Evolutionary conservation across 2,329 filamentous ascomycete genomes (phyloP).

Genomic region (Verticillium klebahnii): DNA sequence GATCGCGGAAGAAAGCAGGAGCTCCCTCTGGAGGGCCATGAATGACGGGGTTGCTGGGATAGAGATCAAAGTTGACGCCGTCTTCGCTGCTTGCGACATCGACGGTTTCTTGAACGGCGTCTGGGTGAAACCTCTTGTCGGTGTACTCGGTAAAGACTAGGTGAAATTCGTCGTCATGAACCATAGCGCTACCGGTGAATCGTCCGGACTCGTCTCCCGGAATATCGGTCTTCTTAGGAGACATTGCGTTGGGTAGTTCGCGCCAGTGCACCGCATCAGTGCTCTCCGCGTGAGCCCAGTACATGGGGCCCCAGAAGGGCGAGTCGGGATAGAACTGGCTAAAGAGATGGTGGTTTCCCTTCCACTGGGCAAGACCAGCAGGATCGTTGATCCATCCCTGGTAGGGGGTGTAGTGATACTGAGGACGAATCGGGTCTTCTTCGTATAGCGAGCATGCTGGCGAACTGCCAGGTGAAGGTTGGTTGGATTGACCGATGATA

Average conservation of each 20-base stretch:
- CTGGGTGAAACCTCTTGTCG: constrained; percentile 17
- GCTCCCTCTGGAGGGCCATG: constrained; percentile 12
- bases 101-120: constrained; percentile 15
- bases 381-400: constrained; percentile 24
- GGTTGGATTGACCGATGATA: constrained; percentile 22
- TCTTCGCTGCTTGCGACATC: constrained; percentile 16
- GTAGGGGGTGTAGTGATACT: constrained; percentile 21
- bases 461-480: constrained; percentile 10
- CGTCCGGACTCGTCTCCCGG: constrained; percentile 15
- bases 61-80: constrained; percentile 15
- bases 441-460: constrained; percentile 17
- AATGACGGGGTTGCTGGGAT: constrained; percentile 13
- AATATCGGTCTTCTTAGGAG: constrained; percentile 7
- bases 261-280: constrained; percentile 19
- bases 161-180: constrained; percentile 13
- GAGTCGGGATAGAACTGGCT: constrained; percentile 18
- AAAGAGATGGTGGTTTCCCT: constrained; percentile 20
- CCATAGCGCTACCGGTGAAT: constrained; percentile 18
- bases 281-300: constrained; percentile 20
- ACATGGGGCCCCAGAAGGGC: constrained; percentile 19
- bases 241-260: constrained; percentile 16
- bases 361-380: constrained; percentile 16
- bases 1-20: constrained; percentile 17
- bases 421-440: constrained; percentile 18
- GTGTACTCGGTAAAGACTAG: constrained; percentile 19